A percentile compares a stretch with the other conserved stretches of the same genome.
phyloP scores from a whole-genome alignment of 2,329 filamentous ascomycete genomes.

The Ceratocystis colombiana region DNA sequence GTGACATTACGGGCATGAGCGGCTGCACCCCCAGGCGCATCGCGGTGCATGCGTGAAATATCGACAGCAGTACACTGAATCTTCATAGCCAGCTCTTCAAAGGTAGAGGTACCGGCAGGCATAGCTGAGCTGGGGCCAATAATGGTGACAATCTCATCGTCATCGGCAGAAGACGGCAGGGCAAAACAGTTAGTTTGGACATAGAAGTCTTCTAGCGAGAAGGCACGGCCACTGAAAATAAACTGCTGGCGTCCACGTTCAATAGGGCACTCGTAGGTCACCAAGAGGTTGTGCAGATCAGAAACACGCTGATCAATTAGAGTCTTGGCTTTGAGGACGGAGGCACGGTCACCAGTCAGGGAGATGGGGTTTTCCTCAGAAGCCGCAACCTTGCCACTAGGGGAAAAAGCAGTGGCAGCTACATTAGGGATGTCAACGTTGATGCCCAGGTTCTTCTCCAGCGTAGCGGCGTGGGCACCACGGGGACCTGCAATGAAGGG shows the following conservation, averaged over 20 bases:
- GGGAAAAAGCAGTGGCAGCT: conserved; percentile 34
- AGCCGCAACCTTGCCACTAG: conserved; percentile 42
- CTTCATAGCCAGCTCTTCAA: conserved; percentile 76
- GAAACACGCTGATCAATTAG: conserved; percentile 71
- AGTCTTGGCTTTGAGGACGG: conserved; percentile 67
- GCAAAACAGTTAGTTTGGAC: conserved; percentile 83
- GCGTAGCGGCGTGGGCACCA: conserved; percentile 54
- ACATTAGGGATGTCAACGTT: conserved; percentile 65
- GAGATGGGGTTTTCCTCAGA: conserved; percentile 63
- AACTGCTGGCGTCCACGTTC: conserved; percentile 87
- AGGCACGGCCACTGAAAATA: conserved; percentile 66
- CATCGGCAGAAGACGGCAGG: conserved; percentile 64
- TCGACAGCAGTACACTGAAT: conserved; percentile 81
- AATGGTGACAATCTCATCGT: conserved; percentile 75
- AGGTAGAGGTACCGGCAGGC: conserved; percentile 64
- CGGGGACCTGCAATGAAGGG: conserved; percentile 82
- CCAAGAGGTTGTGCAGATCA: conserved; percentile 64
- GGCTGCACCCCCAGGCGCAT: conserved; percentile 60
- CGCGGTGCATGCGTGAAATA: conserved; percentile 66
- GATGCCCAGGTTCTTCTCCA: conserved; percentile 69
- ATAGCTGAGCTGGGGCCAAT: conserved; percentile 69
- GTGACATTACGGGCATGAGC: conserved; percentile 77
- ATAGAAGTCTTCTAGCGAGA: conserved; percentile 76
- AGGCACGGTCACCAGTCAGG: conserved; percentile 73
- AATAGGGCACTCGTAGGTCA: conserved; percentile 68